A percentile compares a stretch with the other conserved stretches of the same genome.
phyloP scores from a whole-genome alignment of 495 filamentous ascomycete genomes.

The Oidiodendron maius region DNA sequence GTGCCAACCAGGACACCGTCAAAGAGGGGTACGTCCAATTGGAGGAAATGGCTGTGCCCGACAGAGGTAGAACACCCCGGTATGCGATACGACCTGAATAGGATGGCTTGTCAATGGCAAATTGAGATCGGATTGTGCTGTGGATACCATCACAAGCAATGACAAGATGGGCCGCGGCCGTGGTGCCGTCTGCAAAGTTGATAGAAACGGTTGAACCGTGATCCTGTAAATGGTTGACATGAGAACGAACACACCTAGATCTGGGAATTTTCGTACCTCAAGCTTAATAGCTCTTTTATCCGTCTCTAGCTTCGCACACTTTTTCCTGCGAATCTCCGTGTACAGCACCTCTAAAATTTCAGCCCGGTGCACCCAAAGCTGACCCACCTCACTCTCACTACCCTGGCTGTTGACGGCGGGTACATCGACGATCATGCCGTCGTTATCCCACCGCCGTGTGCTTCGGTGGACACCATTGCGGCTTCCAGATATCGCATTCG shows the following conservation, averaged over 20 bases:
- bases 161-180: slow-evolving; percentile 21
- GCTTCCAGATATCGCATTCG: slow-evolving; percentile 25
- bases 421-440: slow-evolving; percentile 27
- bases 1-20: slow-evolving; percentile 20
- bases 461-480: slow-evolving; percentile 26
- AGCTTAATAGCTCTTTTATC: slow-evolving; percentile 17
- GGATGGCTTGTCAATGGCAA: slow-evolving; percentile 2
- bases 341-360: slow-evolving; percentile 26
- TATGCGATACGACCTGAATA: slow-evolving; percentile 14
- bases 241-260: background rate
- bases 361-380: slow-evolving; percentile 25
- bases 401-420: slow-evolving; percentile 19
- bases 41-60: slow-evolving; percentile 3
- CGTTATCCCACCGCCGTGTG: slow-evolving; percentile 29
- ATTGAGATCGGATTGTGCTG: slow-evolving; percentile 10
- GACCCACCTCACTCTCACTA: slow-evolving; percentile 15
- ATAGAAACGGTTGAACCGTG: slow-evolving; percentile 6
- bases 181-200: slow-evolving; percentile 25
- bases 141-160: slow-evolving; percentile 17
- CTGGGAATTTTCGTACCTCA: background rate
- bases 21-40: slow-evolving; percentile 26
- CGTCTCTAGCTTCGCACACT: slow-evolving; percentile 25
- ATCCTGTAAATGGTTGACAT: too few relatives aligned
- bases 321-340: slow-evolving; percentile 17
- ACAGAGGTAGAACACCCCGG: slow-evolving; percentile 22